Base-by-base conservation (phyloP, 2,329 filamentous ascomycete species). In the Talaromyces amestolkiae region DNA sequence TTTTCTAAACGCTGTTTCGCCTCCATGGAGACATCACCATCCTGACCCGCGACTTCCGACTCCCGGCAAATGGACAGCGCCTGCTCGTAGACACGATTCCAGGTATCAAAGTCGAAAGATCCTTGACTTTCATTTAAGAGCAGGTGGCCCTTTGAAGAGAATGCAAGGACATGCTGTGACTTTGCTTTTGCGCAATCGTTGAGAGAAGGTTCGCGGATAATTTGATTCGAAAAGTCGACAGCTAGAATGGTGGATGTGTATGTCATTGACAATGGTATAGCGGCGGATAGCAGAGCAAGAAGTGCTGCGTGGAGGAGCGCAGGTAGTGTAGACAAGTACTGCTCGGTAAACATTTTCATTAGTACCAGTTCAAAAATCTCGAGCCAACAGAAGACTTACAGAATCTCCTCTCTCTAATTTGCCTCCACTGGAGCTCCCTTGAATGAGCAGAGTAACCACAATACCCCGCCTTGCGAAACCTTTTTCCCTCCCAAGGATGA, bases 101-200 rank as follows among this genome's bases (percentile, higher is more conserved):
- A 97, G 68, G 90, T 88, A 15, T 87, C 83, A 69, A 91, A 82
- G 56, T 87, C 86, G 74, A 97, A 98, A 3, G 80, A 79, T 0
- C 94, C 94, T 72, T 94, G 88, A 72, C 92, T 96, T 78, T 97
- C 91, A 39, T 86, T 88, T 49, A 97, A 78, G 24, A 97, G 79
- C 61, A 96, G 80, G 66, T 91, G 87, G 9, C 89, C 86, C 61
- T 87, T 82, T 1, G 89, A 88, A n/a, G 89, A 89, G 75, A 95
- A 96, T 6, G 88, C 90, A 65, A 97, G 83, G n/a, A 91, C 91
- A 75, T 97, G 94, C 24, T 91, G 79, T 5, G 92, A 96, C 64
- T 81, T 83, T 11, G 90, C 89, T 54, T 80, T 79, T 69, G 87
- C 82, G 54, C 89, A 82, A 67, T 91, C 84, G 24, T 85, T 81